These are phyloP conservation scores for Pythium sp. DNA, from an alignment of 352 stramenopile genomes.

Conservation along the genomic window DNA sequence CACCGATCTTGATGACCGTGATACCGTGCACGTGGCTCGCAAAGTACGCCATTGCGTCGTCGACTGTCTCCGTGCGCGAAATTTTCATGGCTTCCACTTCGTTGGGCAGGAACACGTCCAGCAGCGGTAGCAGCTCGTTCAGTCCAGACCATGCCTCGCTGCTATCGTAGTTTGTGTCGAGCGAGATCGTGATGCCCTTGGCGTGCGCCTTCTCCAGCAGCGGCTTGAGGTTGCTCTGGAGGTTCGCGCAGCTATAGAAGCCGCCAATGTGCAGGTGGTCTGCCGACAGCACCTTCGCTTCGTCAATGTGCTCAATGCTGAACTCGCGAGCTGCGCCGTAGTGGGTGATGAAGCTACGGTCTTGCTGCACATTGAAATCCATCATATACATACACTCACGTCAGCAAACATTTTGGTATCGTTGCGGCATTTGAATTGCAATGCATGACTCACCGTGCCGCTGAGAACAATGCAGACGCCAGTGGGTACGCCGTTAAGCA, in stretches of 20 bases:
- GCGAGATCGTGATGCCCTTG: slow-evolving; percentile 67
- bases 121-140: slow-evolving; percentile 54
- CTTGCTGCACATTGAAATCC: slow-evolving; percentile 30
- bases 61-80: slow-evolving; percentile 37
- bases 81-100: slow-evolving; percentile 80
- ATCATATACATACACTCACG: slow-evolving; percentile 5
- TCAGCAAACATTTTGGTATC: not conserved
- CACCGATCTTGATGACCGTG: slow-evolving; percentile 72
- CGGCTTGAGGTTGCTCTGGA: slow-evolving; percentile 57
- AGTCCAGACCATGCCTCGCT: slow-evolving; percentile 63
- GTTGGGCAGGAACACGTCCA: slow-evolving; percentile 85
- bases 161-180: slow-evolving; percentile 86
- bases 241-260: slow-evolving; percentile 73
- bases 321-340: slow-evolving; percentile 70
- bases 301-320: slow-evolving; percentile 64
- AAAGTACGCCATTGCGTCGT: slow-evolving; percentile 59
- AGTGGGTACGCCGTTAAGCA: slow-evolving; percentile 39
- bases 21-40: slow-evolving; percentile 34
- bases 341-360: slow-evolving; percentile 83
- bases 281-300: slow-evolving; percentile 47
- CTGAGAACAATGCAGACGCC: slow-evolving; percentile 82
- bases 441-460: slow-evolving; percentile 34
- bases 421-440: not conserved
- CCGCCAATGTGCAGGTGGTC: slow-evolving; percentile 79
- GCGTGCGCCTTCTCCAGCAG: slow-evolving; percentile 53